Evolutionary conservation across 768 basidiomycete genomes (phyloP).

Genomic region (Ramaria sp.): DNA sequence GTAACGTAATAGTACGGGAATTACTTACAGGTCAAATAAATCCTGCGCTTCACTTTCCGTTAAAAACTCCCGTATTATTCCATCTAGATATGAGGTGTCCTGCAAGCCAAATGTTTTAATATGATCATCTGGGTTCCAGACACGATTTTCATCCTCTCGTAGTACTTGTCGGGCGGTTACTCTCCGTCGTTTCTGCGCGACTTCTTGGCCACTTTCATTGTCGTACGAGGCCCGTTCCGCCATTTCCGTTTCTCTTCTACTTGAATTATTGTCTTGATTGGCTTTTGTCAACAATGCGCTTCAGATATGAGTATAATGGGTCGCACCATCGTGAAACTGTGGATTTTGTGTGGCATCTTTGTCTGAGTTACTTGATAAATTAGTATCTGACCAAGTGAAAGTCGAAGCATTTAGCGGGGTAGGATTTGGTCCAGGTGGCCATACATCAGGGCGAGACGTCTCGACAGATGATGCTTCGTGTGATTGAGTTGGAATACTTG

Average conservation of each 20-base stretch:
- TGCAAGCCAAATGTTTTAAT: neutral
- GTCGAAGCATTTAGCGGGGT: neutral
- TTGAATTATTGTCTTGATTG: too few relatives aligned
- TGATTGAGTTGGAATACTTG: neutral
- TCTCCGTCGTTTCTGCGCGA: neutral
- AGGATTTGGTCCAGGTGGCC: neutral
- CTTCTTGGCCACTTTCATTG: neutral
- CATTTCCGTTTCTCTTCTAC: too few relatives aligned
- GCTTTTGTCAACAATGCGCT: too few relatives aligned
- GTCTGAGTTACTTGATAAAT: neutral
- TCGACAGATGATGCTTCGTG: neutral
- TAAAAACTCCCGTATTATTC: neutral
- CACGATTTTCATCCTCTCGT: neutral
- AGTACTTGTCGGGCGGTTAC: neutral
- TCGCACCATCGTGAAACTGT: neutral
- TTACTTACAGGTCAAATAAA: neutral
- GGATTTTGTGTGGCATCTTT: neutral
- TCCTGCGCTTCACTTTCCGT: neutral
- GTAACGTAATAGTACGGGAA: neutral
- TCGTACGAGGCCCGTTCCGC: too few relatives aligned
- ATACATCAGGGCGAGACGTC: neutral
- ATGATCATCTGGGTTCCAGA: slow-evolving; percentile 4
- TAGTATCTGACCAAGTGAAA: neutral
- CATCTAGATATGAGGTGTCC: neutral
- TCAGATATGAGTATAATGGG: too few relatives aligned